Conservation (phyloP, 352 stramenopile species). For the Globisporangium spiculum region DNA sequence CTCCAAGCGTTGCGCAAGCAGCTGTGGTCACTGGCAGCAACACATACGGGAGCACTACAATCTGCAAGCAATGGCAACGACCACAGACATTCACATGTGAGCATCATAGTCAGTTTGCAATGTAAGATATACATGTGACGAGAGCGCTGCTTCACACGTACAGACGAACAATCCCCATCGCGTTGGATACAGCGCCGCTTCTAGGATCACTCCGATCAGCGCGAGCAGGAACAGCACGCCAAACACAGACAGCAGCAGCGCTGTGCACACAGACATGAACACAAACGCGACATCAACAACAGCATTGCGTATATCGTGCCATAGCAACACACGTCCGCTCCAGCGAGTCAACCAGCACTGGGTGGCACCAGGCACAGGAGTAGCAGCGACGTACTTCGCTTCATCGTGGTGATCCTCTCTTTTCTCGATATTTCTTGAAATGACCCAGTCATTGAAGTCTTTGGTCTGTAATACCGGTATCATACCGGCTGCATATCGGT, state of each 20-base stretch:
- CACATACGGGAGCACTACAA: constrained; percentile 60
- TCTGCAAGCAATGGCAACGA: background rate
- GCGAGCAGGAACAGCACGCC: constrained; percentile 51
- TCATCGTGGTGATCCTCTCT: no score
- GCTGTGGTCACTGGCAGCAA: constrained; percentile 58
- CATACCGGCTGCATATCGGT: no score
- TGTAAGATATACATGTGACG: background rate
- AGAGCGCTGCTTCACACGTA: constrained; percentile 16
- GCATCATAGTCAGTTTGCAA: background rate
- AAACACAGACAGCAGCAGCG: constrained; percentile 34
- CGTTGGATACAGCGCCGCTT: constrained; percentile 53
- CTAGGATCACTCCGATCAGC: constrained; percentile 52
- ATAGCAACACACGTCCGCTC: background rate
- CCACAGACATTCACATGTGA: background rate
- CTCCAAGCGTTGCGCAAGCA: constrained; percentile 45
- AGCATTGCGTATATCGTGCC: background rate
- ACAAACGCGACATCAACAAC: background rate
- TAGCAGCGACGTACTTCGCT: no score
- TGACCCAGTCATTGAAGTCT: no score
- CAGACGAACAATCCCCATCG: constrained; percentile 67
- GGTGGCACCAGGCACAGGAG: background rate
- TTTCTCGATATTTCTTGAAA: no score
- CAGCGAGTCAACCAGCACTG: background rate
- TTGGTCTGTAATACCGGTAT: no score
- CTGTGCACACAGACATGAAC: constrained; percentile 16